A percentile compares a stretch with the other conserved stretches of the same genome.
These are phyloP conservation scores for Cryptomeria japonica DNA, from an alignment of 75 land plant genomes.

Conservation along the genomic window DNA sequence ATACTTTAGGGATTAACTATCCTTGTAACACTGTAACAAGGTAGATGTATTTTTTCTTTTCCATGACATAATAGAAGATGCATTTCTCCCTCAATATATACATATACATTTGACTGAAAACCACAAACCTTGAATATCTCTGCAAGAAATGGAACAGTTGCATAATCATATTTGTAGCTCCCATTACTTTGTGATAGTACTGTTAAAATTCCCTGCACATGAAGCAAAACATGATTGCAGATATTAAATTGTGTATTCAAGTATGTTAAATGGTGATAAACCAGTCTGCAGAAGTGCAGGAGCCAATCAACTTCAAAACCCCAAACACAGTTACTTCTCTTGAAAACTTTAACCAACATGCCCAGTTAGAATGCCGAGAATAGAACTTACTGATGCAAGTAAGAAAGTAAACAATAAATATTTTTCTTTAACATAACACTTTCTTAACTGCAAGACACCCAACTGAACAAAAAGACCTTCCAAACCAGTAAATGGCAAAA, in stretches of 20 bases:
- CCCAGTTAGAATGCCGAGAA: too few relatives aligned
- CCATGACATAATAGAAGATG: not conserved
- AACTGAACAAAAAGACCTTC: too few relatives aligned
- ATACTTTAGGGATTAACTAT: not conserved
- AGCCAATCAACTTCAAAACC: too few relatives aligned
- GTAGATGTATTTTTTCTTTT: not conserved
- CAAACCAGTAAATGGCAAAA: too few relatives aligned
- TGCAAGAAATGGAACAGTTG: conserved; percentile 90
- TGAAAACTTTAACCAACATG: too few relatives aligned
- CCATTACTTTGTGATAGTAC: conserved; percentile 88
- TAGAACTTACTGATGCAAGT: too few relatives aligned
- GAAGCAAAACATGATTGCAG: not conserved
- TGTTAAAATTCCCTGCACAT: conserved; percentile 87
- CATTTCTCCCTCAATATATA: not conserved
- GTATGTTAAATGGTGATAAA: too few relatives aligned
- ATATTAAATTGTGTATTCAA: not conserved
- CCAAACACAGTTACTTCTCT: too few relatives aligned
- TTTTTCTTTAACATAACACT: too few relatives aligned
- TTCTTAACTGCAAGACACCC: too few relatives aligned
- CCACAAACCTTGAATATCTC: conserved; percentile 79
- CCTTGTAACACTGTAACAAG: not conserved
- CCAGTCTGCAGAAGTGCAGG: too few relatives aligned
- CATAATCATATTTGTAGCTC: conserved; percentile 81
- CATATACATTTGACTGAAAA: not conserved
- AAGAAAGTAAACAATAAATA: too few relatives aligned